Conservation (phyloP, 495 filamentous ascomycete species). For the Cenococcum geophilum region DNA sequence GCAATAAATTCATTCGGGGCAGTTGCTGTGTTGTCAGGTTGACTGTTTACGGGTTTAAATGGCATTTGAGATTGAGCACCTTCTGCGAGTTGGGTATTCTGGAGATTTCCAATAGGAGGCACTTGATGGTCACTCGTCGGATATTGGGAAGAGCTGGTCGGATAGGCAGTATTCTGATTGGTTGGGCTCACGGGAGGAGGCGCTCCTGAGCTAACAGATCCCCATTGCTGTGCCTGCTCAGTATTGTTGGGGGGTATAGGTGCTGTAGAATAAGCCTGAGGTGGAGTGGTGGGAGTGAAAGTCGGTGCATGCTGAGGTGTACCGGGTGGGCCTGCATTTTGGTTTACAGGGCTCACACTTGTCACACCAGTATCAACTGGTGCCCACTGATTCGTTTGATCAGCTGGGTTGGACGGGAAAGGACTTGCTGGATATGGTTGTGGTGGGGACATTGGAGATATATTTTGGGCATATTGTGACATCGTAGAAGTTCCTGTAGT, state of each 20-base stretch:
- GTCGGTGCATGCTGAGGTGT: constrained; percentile 10
- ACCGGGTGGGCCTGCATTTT: constrained; percentile 3
- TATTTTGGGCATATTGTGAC: not conserved
- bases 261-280: constrained; percentile 13
- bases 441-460: not conserved
- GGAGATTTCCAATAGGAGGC: not conserved
- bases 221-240: constrained; percentile 9
- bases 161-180: constrained; percentile 3
- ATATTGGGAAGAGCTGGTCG: not conserved
- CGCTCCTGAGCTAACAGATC: not conserved
- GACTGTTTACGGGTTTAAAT: constrained; percentile 4
- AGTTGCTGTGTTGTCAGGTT: constrained; percentile 1
- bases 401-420: not conserved
- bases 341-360: not conserved
- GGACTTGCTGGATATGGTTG: not conserved
- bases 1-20: constrained; percentile 25
- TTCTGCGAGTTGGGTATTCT: constrained; percentile 7
- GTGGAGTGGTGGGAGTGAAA: constrained; percentile 15
- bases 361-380: not conserved
- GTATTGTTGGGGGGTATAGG: constrained; percentile 11
- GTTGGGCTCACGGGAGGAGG: constrained; percentile 7
- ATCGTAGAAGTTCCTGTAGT: too few species aligned
- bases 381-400: constrained; percentile 7
- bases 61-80: not conserved
- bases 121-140: not conserved